Evolutionary conservation across 805 yeast species (phyloP).

Genomic region (Saccharomycodes ludwigii): DNA sequence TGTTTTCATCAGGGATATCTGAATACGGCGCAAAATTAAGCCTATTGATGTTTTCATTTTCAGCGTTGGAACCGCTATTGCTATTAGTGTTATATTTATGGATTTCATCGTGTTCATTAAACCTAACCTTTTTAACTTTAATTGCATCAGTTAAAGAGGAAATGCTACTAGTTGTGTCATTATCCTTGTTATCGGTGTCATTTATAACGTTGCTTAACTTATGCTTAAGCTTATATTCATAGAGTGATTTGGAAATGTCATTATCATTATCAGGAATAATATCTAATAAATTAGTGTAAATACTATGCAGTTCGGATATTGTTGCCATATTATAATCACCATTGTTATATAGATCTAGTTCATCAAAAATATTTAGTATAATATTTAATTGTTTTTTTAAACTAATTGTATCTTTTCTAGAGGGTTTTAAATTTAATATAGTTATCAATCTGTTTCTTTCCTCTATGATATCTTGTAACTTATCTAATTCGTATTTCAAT

Average conservation of each 20-base stretch:
- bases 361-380: conserved; percentile 10
- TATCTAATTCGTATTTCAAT: conserved; percentile 18
- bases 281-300: too few relatives aligned
- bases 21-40: conserved; percentile 1
- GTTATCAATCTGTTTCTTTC: conserved; percentile 17
- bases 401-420: conserved; percentile 14
- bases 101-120: background rate
- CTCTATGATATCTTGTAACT: conserved; percentile 16
- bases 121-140: conserved; percentile 1
- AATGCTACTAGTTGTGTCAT: background rate
- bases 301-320: too few relatives aligned
- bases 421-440: conserved; percentile 14
- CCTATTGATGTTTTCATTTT: background rate
- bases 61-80: background rate
- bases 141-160: background rate
- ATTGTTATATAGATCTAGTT: conserved; percentile 6
- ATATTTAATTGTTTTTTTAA: conserved; percentile 14
- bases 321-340: conserved; percentile 5
- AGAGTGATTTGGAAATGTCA: too few relatives aligned
- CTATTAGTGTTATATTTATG: background rate
- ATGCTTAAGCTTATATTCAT: too few relatives aligned
- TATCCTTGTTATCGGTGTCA: background rate
- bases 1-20: background rate
- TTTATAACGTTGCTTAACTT: background rate
- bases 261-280: too few relatives aligned